phyloP scores from a whole-genome alignment of 1,139 yeast genomes.

The Nakaseomyces bracarensis region DNA sequence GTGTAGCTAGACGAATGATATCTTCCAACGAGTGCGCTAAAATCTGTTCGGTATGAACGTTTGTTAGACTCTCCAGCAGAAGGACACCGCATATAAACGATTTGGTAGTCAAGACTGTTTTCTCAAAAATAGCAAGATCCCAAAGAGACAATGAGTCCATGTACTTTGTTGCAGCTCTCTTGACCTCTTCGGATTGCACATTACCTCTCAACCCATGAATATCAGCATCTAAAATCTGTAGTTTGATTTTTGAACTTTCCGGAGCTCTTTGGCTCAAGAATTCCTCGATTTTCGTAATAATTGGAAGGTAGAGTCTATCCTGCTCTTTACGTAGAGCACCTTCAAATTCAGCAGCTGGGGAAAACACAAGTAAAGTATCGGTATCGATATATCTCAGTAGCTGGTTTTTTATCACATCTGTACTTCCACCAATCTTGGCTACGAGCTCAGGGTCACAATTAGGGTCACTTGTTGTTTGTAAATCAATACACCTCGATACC shows the following conservation, averaged over 20 bases:
- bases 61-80: slow-evolving; percentile 27
- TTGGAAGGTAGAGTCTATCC: slow-evolving; percentile 65
- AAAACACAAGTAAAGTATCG: slow-evolving; percentile 79
- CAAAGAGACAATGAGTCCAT: slow-evolving; percentile 54
- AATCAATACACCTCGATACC: slow-evolving; percentile 78
- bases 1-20: slow-evolving; percentile 64
- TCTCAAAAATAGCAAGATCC: slow-evolving; percentile 82
- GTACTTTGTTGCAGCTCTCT: slow-evolving; percentile 57
- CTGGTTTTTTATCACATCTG: slow-evolving; percentile 45
- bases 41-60: slow-evolving; percentile 14
- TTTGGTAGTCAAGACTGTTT: slow-evolving; percentile 75
- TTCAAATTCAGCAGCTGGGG: slow-evolving; percentile 75
- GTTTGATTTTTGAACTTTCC: slow-evolving; percentile 32
- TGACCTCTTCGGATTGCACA: slow-evolving; percentile 53
- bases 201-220: slow-evolving; percentile 74
- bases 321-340: slow-evolving; percentile 74
- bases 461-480: slow-evolving; percentile 34
- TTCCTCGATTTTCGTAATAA: slow-evolving; percentile 58
- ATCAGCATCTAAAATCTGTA: slow-evolving; percentile 70
- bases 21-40: slow-evolving; percentile 47
- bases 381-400: slow-evolving; percentile 82
- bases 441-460: slow-evolving; percentile 40
- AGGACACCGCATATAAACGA: slow-evolving; percentile 71
- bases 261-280: slow-evolving; percentile 43
- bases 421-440: slow-evolving; percentile 50